phyloP scores from a whole-genome alignment of 306 rosid genomes.

The Vigna hirtella region DNA sequence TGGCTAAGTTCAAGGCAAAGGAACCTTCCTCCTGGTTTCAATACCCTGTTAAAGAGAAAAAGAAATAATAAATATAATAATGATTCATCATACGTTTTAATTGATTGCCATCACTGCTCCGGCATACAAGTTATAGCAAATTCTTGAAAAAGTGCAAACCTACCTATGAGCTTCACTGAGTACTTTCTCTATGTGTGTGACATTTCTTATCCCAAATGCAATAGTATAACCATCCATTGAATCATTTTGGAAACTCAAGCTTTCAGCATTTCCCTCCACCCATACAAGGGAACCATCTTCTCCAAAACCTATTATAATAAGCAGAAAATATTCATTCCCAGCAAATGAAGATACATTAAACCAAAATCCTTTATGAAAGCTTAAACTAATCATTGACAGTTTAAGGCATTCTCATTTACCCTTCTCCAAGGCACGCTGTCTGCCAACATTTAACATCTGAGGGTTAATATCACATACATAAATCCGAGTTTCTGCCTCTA shows the following conservation, averaged over 20 bases:
- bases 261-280: constrained; percentile 95
- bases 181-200: constrained; percentile 91
- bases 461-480: constrained; percentile 91
- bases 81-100: constrained; percentile 23
- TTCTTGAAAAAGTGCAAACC: constrained; percentile 37
- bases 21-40: constrained; percentile 92
- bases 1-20: constrained; percentile 98
- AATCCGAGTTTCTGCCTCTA: constrained; percentile 73
- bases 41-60: constrained; percentile 59
- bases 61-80: constrained; percentile 12
- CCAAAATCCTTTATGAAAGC: constrained; percentile 30
- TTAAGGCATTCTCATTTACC: constrained; percentile 56
- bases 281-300: constrained; percentile 77
- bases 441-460: constrained; percentile 87
- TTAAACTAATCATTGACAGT: constrained; percentile 16
- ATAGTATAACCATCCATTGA: constrained; percentile 98
- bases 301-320: constrained; percentile 64
- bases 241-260: constrained; percentile 66
- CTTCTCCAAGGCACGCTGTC: constrained; percentile 68
- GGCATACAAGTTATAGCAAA: constrained; percentile 31
- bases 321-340: constrained; percentile 46
- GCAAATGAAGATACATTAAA: constrained; percentile 28
- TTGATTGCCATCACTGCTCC: constrained; percentile 9
- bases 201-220: constrained; percentile 97
- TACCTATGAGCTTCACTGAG: constrained; percentile 87